Base-by-base conservation (phyloP, 2,329 filamentous ascomycete species). In the Trichoderma pleuroti region DNA sequence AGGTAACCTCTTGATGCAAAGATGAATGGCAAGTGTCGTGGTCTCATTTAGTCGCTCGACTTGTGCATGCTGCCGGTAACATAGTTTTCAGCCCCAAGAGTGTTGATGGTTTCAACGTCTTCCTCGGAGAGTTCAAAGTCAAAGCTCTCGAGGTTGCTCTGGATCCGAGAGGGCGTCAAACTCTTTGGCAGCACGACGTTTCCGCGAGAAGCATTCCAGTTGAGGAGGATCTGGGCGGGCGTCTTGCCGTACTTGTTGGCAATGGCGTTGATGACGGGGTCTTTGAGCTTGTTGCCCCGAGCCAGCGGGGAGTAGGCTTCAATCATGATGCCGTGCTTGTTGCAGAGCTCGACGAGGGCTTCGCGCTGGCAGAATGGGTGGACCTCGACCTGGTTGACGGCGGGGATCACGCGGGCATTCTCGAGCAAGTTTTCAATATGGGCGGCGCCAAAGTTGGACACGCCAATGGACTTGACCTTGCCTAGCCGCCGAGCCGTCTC, bases 181-280 rank as follows among this genome's bases (percentile, higher is more conserved):
- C 91, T 93, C 85, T 96, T 94, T 21, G 92, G 92, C 73, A 94
- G 82, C 9, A 91, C 88, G 57, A 93, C 88, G 76, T 90, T 91
- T 65, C 90, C 90, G 76, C 93, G 87, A 78, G 95, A 91, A 72
- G 94, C 81, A 72, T 89, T 92, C 93, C 93, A 96, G 73, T 92
- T 87, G 68, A 97, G 86, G 78, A 96, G 82, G 66, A 97, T 81
- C 81, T 96, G 93, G 10, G 90, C 92, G 9, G 90, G 87, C 1
- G 90, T 91, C 78, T 89, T 92, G 12, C 81, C 81, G 80, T 96
- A 93, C 80, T 93, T 92, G 76, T 87, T 84, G 9, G 91, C 85
- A 30, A 96, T 80, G 42, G 83, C 81, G 10, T 85, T 81, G 74
- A 96, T 87, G 7, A 85, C 87, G 0, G 88, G 77, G 78, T 91